Base-by-base conservation (phyloP, 1,139 yeast species). In the Blastobotrys aristatus region DNA sequence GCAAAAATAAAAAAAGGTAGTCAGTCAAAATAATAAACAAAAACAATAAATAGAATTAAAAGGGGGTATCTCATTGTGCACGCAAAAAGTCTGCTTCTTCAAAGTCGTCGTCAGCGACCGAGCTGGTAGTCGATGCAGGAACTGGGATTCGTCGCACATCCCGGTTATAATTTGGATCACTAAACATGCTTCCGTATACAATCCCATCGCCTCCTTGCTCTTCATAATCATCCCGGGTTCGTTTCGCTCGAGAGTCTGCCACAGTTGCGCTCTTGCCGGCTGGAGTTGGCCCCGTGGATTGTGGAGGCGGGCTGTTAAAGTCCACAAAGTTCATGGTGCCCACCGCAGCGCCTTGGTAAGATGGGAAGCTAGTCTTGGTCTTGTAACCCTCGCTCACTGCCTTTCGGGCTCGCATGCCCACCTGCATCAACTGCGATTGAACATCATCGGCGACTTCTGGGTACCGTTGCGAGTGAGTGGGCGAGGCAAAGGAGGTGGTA, bases 101-200 rank as follows among this genome's bases (percentile, higher is more conserved):
- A 50, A 63, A 53, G 50, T 59, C 62, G 18, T 51, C 65, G 1
- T 48, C 21, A 2, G 58, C 58, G 18, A 56, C 56, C 8, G 57
- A 62, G 16, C 10, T 26, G 16, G 29, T 29, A 17, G 57, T 18
- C 53, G 53, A n/a, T n/a, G n/a, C n/a, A n/a, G 52, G 49, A 2
- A 53, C 52, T 18, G 49, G 56, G 30, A 49, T 49, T 47, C 47
- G 37, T 63, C 57, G 30, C 71, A 57, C 3, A 70, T 67, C 18
- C 68, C n/a, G n/a, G n/a, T n/a, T n/a, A n/a, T n/a, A n/a, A n/a
- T n/a, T n/a, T n/a, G n/a, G n/a, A n/a, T n/a, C n/a, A n/a, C n/a
- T n/a, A n/a, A n/a, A n/a, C n/a, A n/a, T n/a, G 70, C 38, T 2
- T 63, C 60, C 47, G 72, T 77, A 14, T 66, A n/a, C 72, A n/a